Base-by-base conservation (phyloP, 1,284 basidiomycete genomes). In the Ceratobasidium sp. region DNA sequence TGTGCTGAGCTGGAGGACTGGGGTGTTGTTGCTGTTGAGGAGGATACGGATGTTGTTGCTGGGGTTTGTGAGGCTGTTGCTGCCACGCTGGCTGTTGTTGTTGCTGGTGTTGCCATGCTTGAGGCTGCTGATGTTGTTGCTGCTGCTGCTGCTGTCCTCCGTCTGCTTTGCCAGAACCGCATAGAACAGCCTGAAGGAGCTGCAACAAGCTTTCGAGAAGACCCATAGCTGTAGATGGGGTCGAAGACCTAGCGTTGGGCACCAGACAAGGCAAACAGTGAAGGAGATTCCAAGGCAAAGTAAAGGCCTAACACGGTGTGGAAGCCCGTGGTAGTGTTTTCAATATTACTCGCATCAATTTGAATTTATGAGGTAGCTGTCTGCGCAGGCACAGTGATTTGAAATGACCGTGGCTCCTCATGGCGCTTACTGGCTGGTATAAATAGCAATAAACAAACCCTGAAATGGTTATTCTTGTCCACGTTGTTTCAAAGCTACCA, bases 61-160 rank as follows among this genome's bases (percentile, higher is more conserved):
- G 76, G 30, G 75, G 75, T 43, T 76, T 70, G 54, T 71, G 72
- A 16, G 72, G 64, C 47, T 78, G 76, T 28, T 75, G 75, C 41
- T 76, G 75, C 21, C 75, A 78, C 49, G 73, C 74, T n/a, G 71
- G 76, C 32, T 80, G 79, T 30, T 77, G 77, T 23, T 78, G 77
- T 23, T 76, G 71, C 46, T 78, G 74, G 14, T 73, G 74, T 54
- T 58, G 67, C 67, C 67, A 57, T 0, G 52, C 67, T 30, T 52
- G 55, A 1, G 72, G 55, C 28, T 46, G 54, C 50, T 73, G 72
- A 30, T 63, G 70, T 47, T 61, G 70, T 35, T 73, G 71, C 58
- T 66, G 73, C 38, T 74, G 67, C 18, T 59, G 73, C 14, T 70
- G 61, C 28, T 74, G 69, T 11, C 54, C 50, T 9, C 54, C 52